A percentile compares a stretch with the other conserved stretches of the same genome.
Conservation (phyloP, 768 basidiomycete genomes). For the Leccinellum albellum region DNA sequence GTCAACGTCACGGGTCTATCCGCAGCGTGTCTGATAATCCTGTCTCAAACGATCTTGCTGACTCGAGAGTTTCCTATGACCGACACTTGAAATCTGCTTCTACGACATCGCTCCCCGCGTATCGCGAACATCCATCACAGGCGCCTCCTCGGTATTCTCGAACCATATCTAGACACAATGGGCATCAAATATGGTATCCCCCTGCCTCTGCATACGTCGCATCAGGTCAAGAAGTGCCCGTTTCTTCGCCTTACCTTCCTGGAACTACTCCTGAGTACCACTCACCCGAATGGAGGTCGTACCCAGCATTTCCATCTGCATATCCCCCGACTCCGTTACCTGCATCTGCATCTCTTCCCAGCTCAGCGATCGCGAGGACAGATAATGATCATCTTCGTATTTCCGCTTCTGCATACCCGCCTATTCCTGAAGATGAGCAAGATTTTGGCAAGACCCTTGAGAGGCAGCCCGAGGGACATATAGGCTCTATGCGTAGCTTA, state of each 20-base stretch:
- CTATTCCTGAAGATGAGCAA: slow-evolving; percentile 46
- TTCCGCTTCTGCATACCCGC: slow-evolving; percentile 17
- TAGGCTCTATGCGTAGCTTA: slow-evolving; percentile 56
- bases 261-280: slow-evolving; percentile 32
- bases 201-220: slow-evolving; percentile 42
- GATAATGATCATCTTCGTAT: not conserved
- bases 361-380: slow-evolving; percentile 6
- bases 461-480: slow-evolving; percentile 57
- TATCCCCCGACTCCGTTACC: slow-evolving; percentile 69
- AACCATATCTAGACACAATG: slow-evolving; percentile 12
- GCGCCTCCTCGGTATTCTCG: slow-evolving; percentile 25
- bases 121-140: slow-evolving; percentile 19
- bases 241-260: slow-evolving; percentile 6
- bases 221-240: slow-evolving; percentile 13
- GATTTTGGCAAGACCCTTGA: slow-evolving; percentile 72
- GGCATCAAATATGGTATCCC: slow-evolving; percentile 59
- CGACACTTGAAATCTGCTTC: slow-evolving; percentile 17
- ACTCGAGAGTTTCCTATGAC: slow-evolving; percentile 3
- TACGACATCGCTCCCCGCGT: slow-evolving; percentile 21
- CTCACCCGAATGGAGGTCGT: slow-evolving; percentile 70
- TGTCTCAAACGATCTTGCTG: not conserved
- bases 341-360: slow-evolving; percentile 33
- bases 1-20: slow-evolving; percentile 6
- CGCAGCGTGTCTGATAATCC: slow-evolving; percentile 21
- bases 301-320: slow-evolving; percentile 72